Percentiles rank a stretch among this genome's conserved stretches.
Evolutionary conservation across 208 protist genomes (phyloP).

Genomic region (Wallacemonas collosoma): DNA sequence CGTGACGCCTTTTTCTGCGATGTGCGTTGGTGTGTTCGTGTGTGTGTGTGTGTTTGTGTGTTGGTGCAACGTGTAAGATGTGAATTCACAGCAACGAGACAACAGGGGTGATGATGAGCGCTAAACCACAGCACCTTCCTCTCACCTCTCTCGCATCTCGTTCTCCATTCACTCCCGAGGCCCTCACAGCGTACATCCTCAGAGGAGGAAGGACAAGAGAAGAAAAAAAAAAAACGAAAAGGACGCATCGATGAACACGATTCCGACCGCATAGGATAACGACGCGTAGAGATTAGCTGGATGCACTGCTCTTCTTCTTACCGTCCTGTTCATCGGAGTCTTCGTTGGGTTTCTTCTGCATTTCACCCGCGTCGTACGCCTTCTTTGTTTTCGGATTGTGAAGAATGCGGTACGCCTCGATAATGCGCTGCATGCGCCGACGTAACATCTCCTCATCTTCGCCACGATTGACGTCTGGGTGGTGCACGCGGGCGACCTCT

Average conservation of each 20-base stretch:
- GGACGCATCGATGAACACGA: neutral
- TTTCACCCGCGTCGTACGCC: constrained; percentile 71
- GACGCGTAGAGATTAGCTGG: neutral
- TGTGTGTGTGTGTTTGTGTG: too few relatives aligned
- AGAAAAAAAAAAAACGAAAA: neutral
- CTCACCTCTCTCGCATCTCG: too few relatives aligned
- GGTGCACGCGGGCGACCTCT: constrained; percentile 59
- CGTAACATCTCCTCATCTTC: constrained; percentile 54
- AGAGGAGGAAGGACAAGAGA: constrained; percentile 7
- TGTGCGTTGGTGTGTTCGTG: too few relatives aligned
- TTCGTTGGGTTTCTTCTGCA: constrained; percentile 33
- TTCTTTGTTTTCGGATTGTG: constrained; percentile 71
- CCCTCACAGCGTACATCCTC: neutral
- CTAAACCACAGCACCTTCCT: too few relatives aligned
- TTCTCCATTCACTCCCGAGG: too few relatives aligned
- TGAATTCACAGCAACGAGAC: too few relatives aligned
- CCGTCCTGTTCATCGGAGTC: constrained; percentile 21
- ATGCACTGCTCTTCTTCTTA: neutral
- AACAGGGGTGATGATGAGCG: too few relatives aligned
- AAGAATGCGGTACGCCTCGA: constrained; percentile 85
- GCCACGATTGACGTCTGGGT: constrained; percentile 70
- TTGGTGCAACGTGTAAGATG: too few relatives aligned
- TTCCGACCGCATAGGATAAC: neutral
- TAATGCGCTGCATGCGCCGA: constrained; percentile 79
- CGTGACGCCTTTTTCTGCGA: too few relatives aligned